A percentile compares a stretch with the other conserved stretches of the same genome.
These are phyloP conservation scores for Fusarium zealandicum DNA, from an alignment of 2,329 filamentous ascomycete genomes.

Conservation along the genomic window DNA sequence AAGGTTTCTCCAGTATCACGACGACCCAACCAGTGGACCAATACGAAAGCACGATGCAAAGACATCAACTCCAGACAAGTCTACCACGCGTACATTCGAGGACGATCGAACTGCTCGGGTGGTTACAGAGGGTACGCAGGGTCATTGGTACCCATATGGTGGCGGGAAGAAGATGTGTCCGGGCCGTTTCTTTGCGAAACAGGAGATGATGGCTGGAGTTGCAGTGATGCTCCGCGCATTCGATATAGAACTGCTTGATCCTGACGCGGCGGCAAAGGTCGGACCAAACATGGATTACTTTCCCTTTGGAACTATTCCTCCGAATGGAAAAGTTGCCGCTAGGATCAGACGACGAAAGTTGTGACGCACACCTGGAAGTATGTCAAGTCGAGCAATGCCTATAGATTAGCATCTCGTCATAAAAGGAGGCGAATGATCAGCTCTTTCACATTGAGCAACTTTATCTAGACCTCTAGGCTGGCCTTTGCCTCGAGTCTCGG, in stretches of 20 bases:
- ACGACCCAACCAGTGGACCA: slow-evolving; percentile 32
- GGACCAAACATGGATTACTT: slow-evolving; percentile 35
- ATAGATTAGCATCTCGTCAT: no score
- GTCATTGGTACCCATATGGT: slow-evolving; percentile 47
- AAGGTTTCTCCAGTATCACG: slow-evolving; percentile 29
- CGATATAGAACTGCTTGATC: slow-evolving; percentile 42
- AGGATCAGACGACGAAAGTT: slow-evolving; percentile 20
- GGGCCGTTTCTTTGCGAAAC: slow-evolving; percentile 47
- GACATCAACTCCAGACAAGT: background rate
- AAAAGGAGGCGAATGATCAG: no score
- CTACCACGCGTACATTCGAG: background rate
- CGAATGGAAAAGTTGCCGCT: slow-evolving; percentile 23
- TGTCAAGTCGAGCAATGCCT: background rate
- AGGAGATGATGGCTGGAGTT: slow-evolving; percentile 43
- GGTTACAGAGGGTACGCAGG: slow-evolving; percentile 36
- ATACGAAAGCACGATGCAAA: background rate
- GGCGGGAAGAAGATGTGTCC: slow-evolving; percentile 47
- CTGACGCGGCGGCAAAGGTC: slow-evolving; percentile 10
- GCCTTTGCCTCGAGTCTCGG: no score
- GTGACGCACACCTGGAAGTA: no score
- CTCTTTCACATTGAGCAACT: no score
- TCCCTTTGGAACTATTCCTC: slow-evolving; percentile 36
- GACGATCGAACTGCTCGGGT: slow-evolving; percentile 11
- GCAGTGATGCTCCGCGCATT: slow-evolving; percentile 43
- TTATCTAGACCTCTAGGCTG: no score